phyloP scores from a whole-genome alignment of 2,329 filamentous ascomycete species.

The Diaporthe vaccinii region DNA sequence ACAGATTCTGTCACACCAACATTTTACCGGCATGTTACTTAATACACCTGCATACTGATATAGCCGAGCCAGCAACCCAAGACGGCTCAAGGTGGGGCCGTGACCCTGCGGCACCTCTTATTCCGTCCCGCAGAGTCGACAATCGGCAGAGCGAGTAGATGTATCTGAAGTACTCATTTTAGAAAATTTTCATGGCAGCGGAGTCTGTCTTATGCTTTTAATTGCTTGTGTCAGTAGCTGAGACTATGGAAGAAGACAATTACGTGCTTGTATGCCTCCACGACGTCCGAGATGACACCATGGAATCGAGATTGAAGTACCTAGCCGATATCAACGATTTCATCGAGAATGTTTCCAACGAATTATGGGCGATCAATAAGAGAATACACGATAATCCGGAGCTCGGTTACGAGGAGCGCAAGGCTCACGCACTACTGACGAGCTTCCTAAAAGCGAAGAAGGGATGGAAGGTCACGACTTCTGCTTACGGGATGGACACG shows the following conservation, averaged over 20 bases:
- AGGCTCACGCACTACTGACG: conserved; percentile 64
- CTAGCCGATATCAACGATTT: conserved; percentile 54
- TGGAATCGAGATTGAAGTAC: conserved; percentile 35
- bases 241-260: background rate
- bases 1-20: background rate
- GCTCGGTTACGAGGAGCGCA: conserved; percentile 61
- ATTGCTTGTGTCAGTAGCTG: background rate
- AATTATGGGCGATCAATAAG: conserved; percentile 60
- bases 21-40: background rate
- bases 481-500: conserved; percentile 65
- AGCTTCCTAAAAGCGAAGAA: conserved; percentile 58
- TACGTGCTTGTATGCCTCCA: conserved; percentile 25
- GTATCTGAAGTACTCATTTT: background rate
- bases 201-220: background rate
- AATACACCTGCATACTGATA: background rate
- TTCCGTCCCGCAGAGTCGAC: background rate
- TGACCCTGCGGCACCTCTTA: background rate
- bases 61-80: conserved; percentile 13
- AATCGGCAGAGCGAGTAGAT: background rate
- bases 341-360: conserved; percentile 54
- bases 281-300: background rate
- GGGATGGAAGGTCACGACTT: conserved; percentile 65
- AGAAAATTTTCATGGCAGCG: background rate
- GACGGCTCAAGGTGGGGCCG: background rate
- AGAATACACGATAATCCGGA: conserved; percentile 68